A percentile compares a stretch with the other conserved stretches of the same genome.
Evolutionary conservation across 768 basidiomycete genomes (phyloP).

Genomic region (Russula brevipes): DNA sequence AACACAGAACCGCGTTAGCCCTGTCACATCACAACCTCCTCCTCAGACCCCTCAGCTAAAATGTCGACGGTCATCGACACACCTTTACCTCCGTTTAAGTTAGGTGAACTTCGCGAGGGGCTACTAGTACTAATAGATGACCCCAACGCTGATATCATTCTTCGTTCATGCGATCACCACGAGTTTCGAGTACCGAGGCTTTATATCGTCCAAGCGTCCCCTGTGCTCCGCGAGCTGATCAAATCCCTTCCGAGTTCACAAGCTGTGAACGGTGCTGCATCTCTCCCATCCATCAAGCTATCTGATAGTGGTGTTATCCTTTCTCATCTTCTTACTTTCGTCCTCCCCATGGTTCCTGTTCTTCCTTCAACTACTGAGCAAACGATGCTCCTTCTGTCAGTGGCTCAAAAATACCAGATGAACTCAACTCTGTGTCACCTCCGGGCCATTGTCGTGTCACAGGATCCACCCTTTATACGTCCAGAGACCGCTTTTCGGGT

Average conservation of each 20-base stretch:
- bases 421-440: neutral
- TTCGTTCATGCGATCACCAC: neutral
- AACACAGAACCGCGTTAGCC: no score
- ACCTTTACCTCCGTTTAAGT: no score
- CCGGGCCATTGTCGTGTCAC: neutral
- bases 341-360: neutral
- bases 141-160: constrained; percentile 6
- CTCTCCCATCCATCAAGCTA: neutral
- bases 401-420: constrained; percentile 15
- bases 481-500: constrained; percentile 1
- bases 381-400: neutral
- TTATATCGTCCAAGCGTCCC: constrained; percentile 8
- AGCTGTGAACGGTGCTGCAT: neutral
- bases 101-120: no score
- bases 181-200: constrained; percentile 10
- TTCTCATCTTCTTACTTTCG: constrained; percentile 13
- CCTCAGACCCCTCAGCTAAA: no score
- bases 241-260: neutral
- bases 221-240: constrained; percentile 27
- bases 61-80: no score
- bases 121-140: neutral
- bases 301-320: constrained; percentile 9
- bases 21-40: no score
- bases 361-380: constrained; percentile 8
- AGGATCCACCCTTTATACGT: constrained; percentile 8